Evolutionary conservation across 1,139 yeast genomes (phyloP).

Genomic region (Taphrina communis): DNA sequence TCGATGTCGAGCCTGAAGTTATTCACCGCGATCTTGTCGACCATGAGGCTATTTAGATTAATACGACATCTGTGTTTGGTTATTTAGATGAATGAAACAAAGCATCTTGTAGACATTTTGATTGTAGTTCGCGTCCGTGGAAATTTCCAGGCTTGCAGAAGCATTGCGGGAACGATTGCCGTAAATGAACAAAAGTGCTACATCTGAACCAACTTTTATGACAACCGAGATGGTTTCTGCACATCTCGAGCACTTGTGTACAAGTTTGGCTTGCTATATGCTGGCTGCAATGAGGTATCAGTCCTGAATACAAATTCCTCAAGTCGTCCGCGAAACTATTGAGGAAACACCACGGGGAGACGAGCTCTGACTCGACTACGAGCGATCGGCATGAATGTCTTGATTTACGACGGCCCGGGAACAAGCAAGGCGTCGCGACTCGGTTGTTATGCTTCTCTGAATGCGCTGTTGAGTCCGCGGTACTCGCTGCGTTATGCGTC

Average conservation of each 20-base stretch:
- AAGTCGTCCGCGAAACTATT: no score
- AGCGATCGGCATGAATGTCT: constrained; percentile 26
- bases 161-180: no score
- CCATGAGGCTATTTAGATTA: neutral
- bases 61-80: constrained; percentile 2
- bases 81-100: neutral
- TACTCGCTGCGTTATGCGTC: constrained; percentile 83
- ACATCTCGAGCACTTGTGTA: no score
- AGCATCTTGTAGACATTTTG: neutral
- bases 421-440: constrained; percentile 18
- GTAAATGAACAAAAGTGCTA: no score
- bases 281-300: no score
- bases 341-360: neutral
- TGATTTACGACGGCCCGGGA: constrained; percentile 38
- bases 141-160: no score
- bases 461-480: constrained; percentile 33
- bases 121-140: neutral
- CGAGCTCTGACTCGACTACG: neutral
- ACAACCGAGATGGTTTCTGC: no score
- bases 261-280: no score
- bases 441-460: constrained; percentile 20
- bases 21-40: neutral
- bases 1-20: no score
- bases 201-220: no score
- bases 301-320: no score